A percentile compares a stretch with the other conserved stretches of the same genome.
These are phyloP conservation scores for Fusarium aywerte DNA, from an alignment of 2,329 filamentous ascomycete species.

Conservation along the genomic window DNA sequence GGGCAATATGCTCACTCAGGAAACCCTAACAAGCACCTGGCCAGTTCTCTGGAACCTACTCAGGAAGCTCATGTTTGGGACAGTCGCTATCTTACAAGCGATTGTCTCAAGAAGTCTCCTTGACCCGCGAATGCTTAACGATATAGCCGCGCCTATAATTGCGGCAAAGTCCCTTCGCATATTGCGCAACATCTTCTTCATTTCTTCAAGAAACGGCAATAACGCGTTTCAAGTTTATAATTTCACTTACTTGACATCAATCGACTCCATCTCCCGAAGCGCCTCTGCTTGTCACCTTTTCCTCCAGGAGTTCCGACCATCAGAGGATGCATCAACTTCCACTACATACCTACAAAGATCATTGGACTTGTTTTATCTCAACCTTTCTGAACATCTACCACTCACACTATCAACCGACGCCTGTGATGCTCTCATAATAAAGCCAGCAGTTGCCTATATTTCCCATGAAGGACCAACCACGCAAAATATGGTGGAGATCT, in stretches of 20 bases:
- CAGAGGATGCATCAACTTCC: conserved; percentile 48
- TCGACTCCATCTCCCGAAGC: conserved; percentile 83
- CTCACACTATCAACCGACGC: conserved; percentile 72
- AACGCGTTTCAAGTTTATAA: conserved; percentile 83
- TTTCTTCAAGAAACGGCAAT: conserved; percentile 78
- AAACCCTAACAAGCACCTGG: conserved; percentile 73
- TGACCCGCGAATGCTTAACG: conserved; percentile 59
- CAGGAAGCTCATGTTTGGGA: conserved; percentile 78
- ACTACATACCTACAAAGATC: conserved; percentile 67
- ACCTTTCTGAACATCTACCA: conserved; percentile 85
- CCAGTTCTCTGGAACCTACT: conserved; percentile 80
- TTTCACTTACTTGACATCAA: conserved; percentile 83
- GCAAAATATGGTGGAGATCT: conserved; percentile 68
- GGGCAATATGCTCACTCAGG: conserved; percentile 67
- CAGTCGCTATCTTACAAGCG: conserved; percentile 79
- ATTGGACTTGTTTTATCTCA: conserved; percentile 89
- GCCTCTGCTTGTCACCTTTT: conserved; percentile 73
- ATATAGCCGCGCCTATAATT: conserved; percentile 66
- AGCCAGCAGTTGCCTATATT: conserved; percentile 80
- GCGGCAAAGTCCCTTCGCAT: conserved; percentile 78
- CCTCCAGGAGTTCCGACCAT: conserved; percentile 68
- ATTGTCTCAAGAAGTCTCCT: conserved; percentile 72
- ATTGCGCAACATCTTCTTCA: conserved; percentile 82
- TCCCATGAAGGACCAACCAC: conserved; percentile 57
- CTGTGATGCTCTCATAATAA: conserved; percentile 78